Evolutionary conservation across 129 eudicot genomes (phyloP).

Genomic region (Centrapalus pauciflorus): DNA sequence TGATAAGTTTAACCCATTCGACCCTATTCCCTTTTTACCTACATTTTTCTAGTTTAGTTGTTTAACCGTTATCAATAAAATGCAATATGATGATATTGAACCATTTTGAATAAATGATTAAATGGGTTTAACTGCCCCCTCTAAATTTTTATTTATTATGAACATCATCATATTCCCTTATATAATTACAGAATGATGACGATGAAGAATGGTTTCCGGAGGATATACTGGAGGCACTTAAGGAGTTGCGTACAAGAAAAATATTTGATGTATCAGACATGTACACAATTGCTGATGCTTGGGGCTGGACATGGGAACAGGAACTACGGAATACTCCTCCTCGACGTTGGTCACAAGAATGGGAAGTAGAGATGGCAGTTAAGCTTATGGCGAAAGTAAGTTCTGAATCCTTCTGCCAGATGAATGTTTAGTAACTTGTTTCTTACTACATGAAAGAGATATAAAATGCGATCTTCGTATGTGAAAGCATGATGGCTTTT

Average conservation of each 20-base stretch:
- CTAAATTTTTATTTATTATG: neutral
- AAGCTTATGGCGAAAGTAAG: conserved; percentile 80
- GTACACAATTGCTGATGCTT: conserved; percentile 94
- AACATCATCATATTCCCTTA: neutral
- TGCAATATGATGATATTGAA: too few species aligned
- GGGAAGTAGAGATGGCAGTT: conserved; percentile 96
- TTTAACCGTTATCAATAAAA: too few species aligned
- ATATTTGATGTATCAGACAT: conserved; percentile 78
- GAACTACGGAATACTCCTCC: conserved; percentile 75
- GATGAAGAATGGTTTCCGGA: conserved; percentile 94
- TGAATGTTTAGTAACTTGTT: neutral
- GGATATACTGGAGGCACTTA: conserved; percentile 73
- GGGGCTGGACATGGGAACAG: conserved; percentile 99
- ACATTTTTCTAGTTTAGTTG: too few species aligned
- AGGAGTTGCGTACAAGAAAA: conserved; percentile 72
- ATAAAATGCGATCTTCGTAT: too few species aligned
- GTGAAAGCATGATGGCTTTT: too few species aligned
- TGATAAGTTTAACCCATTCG: too few species aligned
- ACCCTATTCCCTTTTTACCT: too few species aligned
- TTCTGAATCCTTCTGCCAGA: neutral
- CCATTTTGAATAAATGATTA: too few species aligned
- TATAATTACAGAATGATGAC: conserved; percentile 52
- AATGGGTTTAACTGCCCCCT: too few species aligned
- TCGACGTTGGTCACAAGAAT: conserved; percentile 87
- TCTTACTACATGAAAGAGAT: too few species aligned